phyloP scores from a whole-genome alignment of 1,284 basidiomycete genomes.

The Coriolopsis trogii region DNA sequence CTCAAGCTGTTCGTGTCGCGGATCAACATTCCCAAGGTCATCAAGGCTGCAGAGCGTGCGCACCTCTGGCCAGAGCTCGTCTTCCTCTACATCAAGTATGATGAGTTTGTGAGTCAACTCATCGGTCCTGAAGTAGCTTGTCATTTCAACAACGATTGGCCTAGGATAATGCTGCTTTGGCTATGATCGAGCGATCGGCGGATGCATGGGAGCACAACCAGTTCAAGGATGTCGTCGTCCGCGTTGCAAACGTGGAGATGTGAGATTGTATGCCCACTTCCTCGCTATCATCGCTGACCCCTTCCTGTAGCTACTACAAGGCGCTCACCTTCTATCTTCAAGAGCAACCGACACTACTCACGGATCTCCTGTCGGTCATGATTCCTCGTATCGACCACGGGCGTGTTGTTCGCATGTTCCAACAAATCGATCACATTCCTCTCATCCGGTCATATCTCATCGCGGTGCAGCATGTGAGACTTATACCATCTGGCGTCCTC shows the following conservation, averaged over 20 bases:
- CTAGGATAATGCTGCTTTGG: constrained; percentile 96
- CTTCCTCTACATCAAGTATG: constrained; percentile 98
- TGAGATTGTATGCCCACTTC: constrained; percentile 35
- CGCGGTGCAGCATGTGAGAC: constrained; percentile 87
- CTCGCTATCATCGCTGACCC: constrained; percentile 7
- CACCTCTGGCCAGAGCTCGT: constrained; percentile 99
- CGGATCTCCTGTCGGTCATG: constrained; percentile 91
- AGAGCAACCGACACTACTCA: constrained; percentile 92
- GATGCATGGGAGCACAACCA: constrained; percentile 99
- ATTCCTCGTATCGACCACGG: constrained; percentile 93
- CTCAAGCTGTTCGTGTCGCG: constrained; percentile 97
- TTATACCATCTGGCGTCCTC: background rate
- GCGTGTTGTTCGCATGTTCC: constrained; percentile 95
- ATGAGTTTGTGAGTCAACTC: constrained; percentile 86
- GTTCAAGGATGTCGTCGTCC: constrained; percentile 95
- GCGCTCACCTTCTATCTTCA: constrained; percentile 88
- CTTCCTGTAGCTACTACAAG: constrained; percentile 76
- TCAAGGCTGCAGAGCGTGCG: constrained; percentile 94
- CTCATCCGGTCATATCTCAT: constrained; percentile 96
- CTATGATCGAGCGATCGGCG: constrained; percentile 97
- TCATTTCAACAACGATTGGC: no score
- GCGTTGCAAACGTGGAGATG: constrained; percentile 98
- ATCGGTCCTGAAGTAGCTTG: no score
- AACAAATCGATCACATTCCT: constrained; percentile 94
- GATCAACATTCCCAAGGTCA: constrained; percentile 94